A percentile compares a stretch with the other conserved stretches of the same genome.
These are phyloP conservation scores for Arbutus unedo DNA, from an alignment of 148 eudicot species.

Conservation along the genomic window DNA sequence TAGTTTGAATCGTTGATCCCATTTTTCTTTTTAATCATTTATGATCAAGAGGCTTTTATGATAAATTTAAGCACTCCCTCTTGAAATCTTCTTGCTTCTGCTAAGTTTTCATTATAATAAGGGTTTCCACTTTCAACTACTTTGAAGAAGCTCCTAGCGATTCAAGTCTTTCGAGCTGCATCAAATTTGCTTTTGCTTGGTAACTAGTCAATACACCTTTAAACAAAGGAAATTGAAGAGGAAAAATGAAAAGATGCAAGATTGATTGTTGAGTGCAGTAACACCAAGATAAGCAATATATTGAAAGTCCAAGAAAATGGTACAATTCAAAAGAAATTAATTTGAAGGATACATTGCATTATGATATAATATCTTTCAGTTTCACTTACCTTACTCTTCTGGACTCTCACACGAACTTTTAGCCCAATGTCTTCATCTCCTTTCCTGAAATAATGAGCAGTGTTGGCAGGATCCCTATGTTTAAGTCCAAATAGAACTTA, in stretches of 20 bases:
- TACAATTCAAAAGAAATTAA: background rate
- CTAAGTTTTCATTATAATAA: background rate
- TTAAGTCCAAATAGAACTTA: background rate
- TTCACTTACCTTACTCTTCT: constrained; percentile 82
- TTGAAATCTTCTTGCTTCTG: background rate
- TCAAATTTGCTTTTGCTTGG: background rate
- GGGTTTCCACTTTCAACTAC: background rate
- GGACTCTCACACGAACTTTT: constrained; percentile 94
- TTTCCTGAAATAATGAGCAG: constrained; percentile 41
- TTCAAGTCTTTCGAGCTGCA: background rate
- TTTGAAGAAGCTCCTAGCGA: constrained; percentile 1
- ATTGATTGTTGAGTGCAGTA: background rate
- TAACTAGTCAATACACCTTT: background rate
- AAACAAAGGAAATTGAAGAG: background rate
- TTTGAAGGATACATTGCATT: background rate
- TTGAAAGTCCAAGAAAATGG: background rate
- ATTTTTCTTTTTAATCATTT: no score
- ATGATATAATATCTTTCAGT: background rate
- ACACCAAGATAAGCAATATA: no score
- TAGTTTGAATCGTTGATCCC: no score
- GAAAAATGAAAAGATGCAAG: background rate
- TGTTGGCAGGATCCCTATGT: background rate
- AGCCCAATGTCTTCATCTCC: constrained; percentile 95
- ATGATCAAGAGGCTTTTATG: no score
- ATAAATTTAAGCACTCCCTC: no score